Evolutionary conservation across 768 basidiomycete species (phyloP).

Genomic region (Multifurca ochricompacta): DNA sequence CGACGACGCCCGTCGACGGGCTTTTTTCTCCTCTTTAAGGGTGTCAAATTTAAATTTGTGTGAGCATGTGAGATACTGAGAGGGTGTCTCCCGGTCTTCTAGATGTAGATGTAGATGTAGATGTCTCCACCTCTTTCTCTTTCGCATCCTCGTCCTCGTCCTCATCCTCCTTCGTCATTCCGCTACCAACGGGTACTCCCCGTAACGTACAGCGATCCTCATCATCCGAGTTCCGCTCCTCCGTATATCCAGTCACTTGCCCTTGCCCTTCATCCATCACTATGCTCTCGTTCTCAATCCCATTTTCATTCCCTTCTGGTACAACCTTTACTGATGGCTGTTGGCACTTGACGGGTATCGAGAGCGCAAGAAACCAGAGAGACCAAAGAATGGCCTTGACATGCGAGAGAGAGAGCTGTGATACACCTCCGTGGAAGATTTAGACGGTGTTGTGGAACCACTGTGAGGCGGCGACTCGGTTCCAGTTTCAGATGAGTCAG

Average conservation of each 20-base stretch:
- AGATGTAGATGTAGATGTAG: neutral
- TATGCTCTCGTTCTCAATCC: slow-evolving; percentile 15
- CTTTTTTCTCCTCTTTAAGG: too few relatives aligned
- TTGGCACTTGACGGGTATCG: slow-evolving; percentile 45
- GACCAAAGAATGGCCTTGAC: slow-evolving; percentile 38
- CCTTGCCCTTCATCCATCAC: slow-evolving; percentile 20
- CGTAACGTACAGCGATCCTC: slow-evolving; percentile 2
- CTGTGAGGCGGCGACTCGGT: slow-evolving; percentile 40
- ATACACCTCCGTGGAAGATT: slow-evolving; percentile 20
- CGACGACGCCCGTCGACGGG: too few relatives aligned
- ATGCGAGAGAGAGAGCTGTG: slow-evolving; percentile 23
- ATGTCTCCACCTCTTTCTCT: slow-evolving; percentile 1
- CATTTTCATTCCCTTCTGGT: slow-evolving; percentile 21
- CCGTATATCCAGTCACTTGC: slow-evolving; percentile 12
- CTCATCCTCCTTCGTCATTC: neutral
- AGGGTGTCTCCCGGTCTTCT: neutral
- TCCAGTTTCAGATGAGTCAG: slow-evolving; percentile 28
- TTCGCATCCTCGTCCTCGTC: neutral
- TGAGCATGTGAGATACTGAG: slow-evolving; percentile 4
- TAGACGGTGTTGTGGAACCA: slow-evolving; percentile 51
- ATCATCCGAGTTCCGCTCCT: neutral
- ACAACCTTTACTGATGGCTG: slow-evolving; percentile 23
- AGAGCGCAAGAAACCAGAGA: slow-evolving; percentile 55
- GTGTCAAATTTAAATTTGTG: slow-evolving; percentile 4
- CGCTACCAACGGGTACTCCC: slow-evolving; percentile 26